Conservation (phyloP, 176 grass and related monocot species). For the Calamus simplicifolius region DNA sequence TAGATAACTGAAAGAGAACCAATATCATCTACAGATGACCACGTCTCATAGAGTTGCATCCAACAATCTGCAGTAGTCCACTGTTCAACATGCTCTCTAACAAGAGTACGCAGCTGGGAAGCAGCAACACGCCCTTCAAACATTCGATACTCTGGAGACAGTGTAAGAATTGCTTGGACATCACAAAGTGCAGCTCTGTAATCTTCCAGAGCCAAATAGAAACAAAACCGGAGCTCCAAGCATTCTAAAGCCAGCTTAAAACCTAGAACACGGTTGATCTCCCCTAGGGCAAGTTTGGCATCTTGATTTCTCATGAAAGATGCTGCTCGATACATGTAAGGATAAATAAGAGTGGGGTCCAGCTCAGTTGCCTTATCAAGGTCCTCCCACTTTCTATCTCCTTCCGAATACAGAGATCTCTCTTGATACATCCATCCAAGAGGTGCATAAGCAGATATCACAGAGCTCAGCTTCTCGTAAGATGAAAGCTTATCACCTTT, state of each 20-base stretch:
- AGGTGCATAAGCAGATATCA: conserved; percentile 58
- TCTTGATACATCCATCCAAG: conserved; percentile 90
- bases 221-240: conserved; percentile 68
- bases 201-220: conserved; percentile 73
- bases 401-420: conserved; percentile 66
- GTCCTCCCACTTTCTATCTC: conserved; percentile 48
- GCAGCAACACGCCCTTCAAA: conserved; percentile 81
- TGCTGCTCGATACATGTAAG: conserved; percentile 82
- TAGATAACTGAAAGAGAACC: conserved; percentile 88
- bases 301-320: conserved; percentile 81
- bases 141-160: conserved; percentile 69
- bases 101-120: conserved; percentile 61
- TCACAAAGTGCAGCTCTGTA: conserved; percentile 73
- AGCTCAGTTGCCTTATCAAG: conserved; percentile 78
- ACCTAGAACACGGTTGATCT: conserved; percentile 73
- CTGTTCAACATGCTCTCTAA: conserved; percentile 68
- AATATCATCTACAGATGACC: conserved; percentile 87
- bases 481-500: conserved; percentile 46
- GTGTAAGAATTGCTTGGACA: conserved; percentile 81
- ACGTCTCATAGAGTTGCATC: conserved; percentile 84
- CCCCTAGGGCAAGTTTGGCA: conserved; percentile 62
- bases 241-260: conserved; percentile 86
- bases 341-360: conserved; percentile 83
- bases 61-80: conserved; percentile 93
- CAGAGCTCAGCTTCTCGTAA: conserved; percentile 67